Percentiles rank a stretch among this genome's conserved stretches.
Conservation (phyloP, 2,329 filamentous ascomycete species). For the Juglanconis sp. region DNA sequence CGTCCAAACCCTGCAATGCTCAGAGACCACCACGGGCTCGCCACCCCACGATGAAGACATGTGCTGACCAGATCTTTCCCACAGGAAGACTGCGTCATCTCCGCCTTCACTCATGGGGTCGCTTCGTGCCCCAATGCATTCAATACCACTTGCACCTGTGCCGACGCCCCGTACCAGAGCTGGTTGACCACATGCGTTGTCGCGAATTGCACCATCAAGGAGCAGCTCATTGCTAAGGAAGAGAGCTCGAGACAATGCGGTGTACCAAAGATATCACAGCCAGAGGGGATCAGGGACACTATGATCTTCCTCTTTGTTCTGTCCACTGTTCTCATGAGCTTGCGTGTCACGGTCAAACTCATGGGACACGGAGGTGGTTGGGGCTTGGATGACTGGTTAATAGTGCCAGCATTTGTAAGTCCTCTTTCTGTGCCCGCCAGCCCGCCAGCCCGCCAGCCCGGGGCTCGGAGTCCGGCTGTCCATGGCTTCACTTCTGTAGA, state of each 20-base stretch:
- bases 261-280: background rate
- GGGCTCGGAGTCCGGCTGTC: background rate
- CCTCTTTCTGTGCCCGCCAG: too few species aligned
- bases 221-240: constrained; percentile 2
- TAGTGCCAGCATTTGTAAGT: constrained; percentile 2
- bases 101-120: constrained; percentile 11
- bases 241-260: background rate
- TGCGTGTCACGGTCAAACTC: constrained; percentile 2
- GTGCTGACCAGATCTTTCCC: background rate
- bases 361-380: constrained; percentile 3
- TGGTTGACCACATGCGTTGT: background rate
- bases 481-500: background rate
- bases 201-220: constrained; percentile 8
- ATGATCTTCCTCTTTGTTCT: constrained; percentile 1
- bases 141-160: constrained; percentile 1
- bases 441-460: too few species aligned
- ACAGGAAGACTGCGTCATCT: constrained; percentile 2
- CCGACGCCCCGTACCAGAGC: background rate
- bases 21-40: background rate
- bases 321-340: constrained; percentile 1
- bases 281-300: background rate
- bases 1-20: background rate
- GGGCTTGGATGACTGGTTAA: constrained; percentile 6
- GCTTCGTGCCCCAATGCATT: background rate
- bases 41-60: background rate